Base-by-base conservation (phyloP, 495 filamentous ascomycete genomes). In the Ascobolus immersus region DNA sequence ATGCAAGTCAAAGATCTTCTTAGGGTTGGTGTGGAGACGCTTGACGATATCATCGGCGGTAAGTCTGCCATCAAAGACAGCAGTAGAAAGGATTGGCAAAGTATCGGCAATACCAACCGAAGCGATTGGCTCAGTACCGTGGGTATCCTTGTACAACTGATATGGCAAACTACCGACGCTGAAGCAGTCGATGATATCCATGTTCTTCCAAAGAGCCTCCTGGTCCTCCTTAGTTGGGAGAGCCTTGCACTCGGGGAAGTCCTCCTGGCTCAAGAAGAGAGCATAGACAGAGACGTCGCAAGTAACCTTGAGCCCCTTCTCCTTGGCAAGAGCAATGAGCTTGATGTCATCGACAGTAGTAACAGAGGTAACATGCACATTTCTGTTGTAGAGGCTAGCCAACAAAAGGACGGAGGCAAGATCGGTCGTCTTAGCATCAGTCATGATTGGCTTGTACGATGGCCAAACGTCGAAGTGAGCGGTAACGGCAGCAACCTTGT, bases 401-500 rank as follows among this genome's bases (percentile, higher is more conserved):
- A 86, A 59, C 29, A 84, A 50, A 21, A 86, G 58, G 34, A 81
- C 69, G 3, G 77, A 81, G 7, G 77, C 76, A 15, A 86, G 60
- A 43, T 86, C 76, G 12, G 71, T 79, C 21, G 73, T 73, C 56
- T 76, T 78, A 20, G 77, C 77, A 53, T 86, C 77, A 6, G 77
- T 84, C 49, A 86, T 62, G 45, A 86, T 74, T 21, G 77, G 75
- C 54, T 86, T 86, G 55, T 67, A 71, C 2, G 60, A 60, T 17
- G 77, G 77, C 77, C 77, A 86, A 14, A 68, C 63, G 33, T 67
- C 69, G 41, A 86, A 84, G 55, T 86, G 77, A 32, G 67, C 70
- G 38, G 73, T 75, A 29, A 84, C 73, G 4, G 74, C 68, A 12
- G 77, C 73, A 24, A 82, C 77, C 56, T 79, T 78, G 61, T 69